Conservation (phyloP, 345 rosid species). For the Litchi chinensis region DNA sequence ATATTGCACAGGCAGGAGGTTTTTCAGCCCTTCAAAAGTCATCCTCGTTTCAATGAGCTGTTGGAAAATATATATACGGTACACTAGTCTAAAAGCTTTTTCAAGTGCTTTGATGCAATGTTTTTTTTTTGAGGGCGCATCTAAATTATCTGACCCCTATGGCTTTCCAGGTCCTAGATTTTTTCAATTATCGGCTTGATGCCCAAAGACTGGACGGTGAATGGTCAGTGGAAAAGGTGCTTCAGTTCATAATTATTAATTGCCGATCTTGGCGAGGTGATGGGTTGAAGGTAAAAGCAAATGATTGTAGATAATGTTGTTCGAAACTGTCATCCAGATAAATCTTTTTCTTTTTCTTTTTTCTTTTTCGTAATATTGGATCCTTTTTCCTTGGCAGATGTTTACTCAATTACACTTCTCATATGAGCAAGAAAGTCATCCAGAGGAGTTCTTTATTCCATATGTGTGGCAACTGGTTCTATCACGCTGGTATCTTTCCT, state of each 20-base stretch:
- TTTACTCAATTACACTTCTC: conserved; percentile 95
- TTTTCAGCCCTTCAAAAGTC: conserved; percentile 84
- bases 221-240: conserved; percentile 98
- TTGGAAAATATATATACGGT: conserved; percentile 88
- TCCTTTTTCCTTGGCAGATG: conserved; percentile 53
- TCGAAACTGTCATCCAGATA: neutral
- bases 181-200: conserved; percentile 91
- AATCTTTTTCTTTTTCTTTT: neutral
- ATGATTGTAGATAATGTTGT: neutral
- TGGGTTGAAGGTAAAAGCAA: conserved; percentile 77
- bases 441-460: conserved; percentile 96
- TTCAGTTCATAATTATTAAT: conserved; percentile 65
- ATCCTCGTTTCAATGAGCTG: conserved; percentile 88
- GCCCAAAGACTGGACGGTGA: conserved; percentile 79
- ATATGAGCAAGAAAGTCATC: conserved; percentile 97
- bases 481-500: conserved; percentile 57
- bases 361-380: neutral
- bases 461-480: conserved; percentile 85
- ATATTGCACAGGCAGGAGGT: conserved; percentile 97
- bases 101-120: neutral
- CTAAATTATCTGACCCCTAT: conserved; percentile 1
- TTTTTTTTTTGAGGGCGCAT: neutral
- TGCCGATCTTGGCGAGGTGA: conserved; percentile 96
- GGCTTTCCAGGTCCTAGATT: conserved; percentile 73
- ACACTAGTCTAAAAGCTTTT: conserved; percentile 19